Evolutionary conservation across 148 eudicot genomes (phyloP).

Genomic region (Spergularia marina): DNA sequence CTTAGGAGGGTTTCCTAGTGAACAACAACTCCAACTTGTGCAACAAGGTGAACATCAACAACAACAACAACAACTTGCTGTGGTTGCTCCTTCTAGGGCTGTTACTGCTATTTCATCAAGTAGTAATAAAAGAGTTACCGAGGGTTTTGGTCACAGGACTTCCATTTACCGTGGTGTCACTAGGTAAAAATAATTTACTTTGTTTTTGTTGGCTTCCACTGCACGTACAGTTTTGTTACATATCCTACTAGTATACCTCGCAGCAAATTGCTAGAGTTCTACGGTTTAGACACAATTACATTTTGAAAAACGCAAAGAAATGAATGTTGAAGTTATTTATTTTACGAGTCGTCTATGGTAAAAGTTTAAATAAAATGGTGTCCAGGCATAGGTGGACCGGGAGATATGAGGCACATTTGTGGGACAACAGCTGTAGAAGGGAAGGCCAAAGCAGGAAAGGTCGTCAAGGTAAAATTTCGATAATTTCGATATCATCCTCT

Average conservation of each 20-base stretch:
- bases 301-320: no score
- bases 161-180: slow-evolving; percentile 39
- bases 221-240: no score
- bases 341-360: no score
- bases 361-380: neutral
- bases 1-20: slow-evolving; percentile 24
- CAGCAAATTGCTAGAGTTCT: no score
- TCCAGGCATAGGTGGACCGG: slow-evolving; percentile 33
- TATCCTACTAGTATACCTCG: no score
- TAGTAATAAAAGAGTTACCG: slow-evolving; percentile 21
- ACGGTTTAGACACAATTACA: no score
- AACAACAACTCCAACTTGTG: slow-evolving; percentile 13
- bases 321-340: no score
- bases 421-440: slow-evolving; percentile 84
- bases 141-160: slow-evolving; percentile 35
- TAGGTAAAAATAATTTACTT: no score
- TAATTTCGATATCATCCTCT: no score
- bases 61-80: slow-evolving; percentile 10
- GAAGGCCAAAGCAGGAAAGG: slow-evolving; percentile 90
- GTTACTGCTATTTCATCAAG: neutral
- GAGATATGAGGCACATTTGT: slow-evolving; percentile 85
- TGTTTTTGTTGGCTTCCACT: no score
- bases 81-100: neutral
- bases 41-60: slow-evolving; percentile 1
- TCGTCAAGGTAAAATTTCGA: slow-evolving; percentile 53